A percentile compares a stretch with the other conserved stretches of the same genome.
phyloP scores from a whole-genome alignment of 192 early-diverging fungal species.

The Chytriomyces sp. region DNA sequence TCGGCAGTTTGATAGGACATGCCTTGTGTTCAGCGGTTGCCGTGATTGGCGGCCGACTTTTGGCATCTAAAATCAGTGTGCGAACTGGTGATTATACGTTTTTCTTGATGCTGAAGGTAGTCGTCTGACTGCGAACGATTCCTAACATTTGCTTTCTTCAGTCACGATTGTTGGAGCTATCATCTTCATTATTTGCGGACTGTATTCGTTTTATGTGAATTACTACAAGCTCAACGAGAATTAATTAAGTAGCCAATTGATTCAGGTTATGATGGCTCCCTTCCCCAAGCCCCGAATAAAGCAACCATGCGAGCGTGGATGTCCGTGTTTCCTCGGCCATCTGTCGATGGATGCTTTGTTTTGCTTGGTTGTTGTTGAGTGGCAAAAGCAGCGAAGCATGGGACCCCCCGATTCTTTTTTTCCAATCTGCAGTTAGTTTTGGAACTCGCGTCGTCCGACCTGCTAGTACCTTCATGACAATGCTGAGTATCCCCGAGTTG shows the following conservation, averaged over 20 bases:
- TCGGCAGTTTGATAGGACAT: constrained; percentile 90
- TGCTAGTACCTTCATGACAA: too few species aligned
- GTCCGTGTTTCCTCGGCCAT: not conserved
- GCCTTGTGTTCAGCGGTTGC: constrained; percentile 89
- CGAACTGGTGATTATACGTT: constrained; percentile 63
- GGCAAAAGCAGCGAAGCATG: too few species aligned
- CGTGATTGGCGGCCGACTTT: constrained; percentile 89
- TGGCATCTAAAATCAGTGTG: constrained; percentile 82
- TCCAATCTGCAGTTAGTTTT: not conserved
- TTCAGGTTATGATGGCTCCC: too few species aligned
- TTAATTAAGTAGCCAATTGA: not conserved
- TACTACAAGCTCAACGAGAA: not conserved
- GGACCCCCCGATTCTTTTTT: not conserved
- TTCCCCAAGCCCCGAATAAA: too few species aligned
- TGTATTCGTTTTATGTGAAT: constrained; percentile 42
- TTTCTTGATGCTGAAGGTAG: too few species aligned
- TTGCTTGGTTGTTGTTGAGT: not conserved
- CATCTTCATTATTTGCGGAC: constrained; percentile 87
- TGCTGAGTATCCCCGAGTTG: constrained; percentile 64
- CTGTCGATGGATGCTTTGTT: not conserved
- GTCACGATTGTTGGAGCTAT: constrained; percentile 83
- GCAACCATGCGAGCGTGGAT: too few species aligned
- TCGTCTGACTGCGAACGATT: too few species aligned
- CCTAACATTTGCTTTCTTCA: too few species aligned
- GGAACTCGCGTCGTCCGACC: constrained; percentile 11